A percentile compares a stretch with the other conserved stretches of the same genome.
Evolutionary conservation across 1,139 yeast species (phyloP).

Genomic region (Blastobotrys ciferrii): DNA sequence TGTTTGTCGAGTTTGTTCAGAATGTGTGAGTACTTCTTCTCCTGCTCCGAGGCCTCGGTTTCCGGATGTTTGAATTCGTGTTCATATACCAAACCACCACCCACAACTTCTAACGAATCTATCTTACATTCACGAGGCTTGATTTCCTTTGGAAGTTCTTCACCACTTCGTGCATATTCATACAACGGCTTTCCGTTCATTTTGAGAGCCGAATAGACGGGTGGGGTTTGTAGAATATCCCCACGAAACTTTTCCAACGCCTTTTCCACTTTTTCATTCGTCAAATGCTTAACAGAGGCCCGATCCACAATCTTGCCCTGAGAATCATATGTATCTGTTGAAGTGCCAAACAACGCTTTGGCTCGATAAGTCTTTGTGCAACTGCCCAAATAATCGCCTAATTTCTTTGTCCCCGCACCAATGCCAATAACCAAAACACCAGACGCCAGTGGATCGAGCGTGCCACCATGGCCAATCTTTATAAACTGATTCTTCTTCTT

Average conservation of each 20-base stretch:
- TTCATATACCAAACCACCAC: slow-evolving; percentile 52
- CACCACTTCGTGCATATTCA: slow-evolving; percentile 89
- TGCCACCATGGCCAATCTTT: slow-evolving; percentile 98
- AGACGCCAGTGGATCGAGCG: slow-evolving; percentile 90
- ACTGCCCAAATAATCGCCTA: slow-evolving; percentile 63
- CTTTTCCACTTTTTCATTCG: slow-evolving; percentile 49
- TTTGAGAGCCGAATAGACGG: slow-evolving; percentile 89
- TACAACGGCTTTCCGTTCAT: slow-evolving; percentile 93
- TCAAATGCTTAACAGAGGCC: slow-evolving; percentile 57
- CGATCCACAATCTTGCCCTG: slow-evolving; percentile 77
- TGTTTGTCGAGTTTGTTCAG: slow-evolving; percentile 31
- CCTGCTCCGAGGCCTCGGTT: slow-evolving; percentile 33
- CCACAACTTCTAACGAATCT: slow-evolving; percentile 50
- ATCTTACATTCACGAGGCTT: slow-evolving; percentile 72
- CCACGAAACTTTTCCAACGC: slow-evolving; percentile 70
- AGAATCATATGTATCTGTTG: slow-evolving; percentile 91
- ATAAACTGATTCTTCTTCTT: slow-evolving; percentile 54
- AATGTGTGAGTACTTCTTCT: slow-evolving; percentile 36
- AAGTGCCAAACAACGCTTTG: slow-evolving; percentile 79
- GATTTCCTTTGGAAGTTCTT: slow-evolving; percentile 78
- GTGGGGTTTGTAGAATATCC: slow-evolving; percentile 83
- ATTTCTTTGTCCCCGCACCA: slow-evolving; percentile 81
- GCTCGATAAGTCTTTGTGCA: slow-evolving; percentile 76
- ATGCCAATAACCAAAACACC: slow-evolving; percentile 92
- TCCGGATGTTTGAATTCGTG: slow-evolving; percentile 52